phyloP scores from a whole-genome alignment of 2,329 filamentous ascomycete genomes.

The Lachnellula hyalina region DNA sequence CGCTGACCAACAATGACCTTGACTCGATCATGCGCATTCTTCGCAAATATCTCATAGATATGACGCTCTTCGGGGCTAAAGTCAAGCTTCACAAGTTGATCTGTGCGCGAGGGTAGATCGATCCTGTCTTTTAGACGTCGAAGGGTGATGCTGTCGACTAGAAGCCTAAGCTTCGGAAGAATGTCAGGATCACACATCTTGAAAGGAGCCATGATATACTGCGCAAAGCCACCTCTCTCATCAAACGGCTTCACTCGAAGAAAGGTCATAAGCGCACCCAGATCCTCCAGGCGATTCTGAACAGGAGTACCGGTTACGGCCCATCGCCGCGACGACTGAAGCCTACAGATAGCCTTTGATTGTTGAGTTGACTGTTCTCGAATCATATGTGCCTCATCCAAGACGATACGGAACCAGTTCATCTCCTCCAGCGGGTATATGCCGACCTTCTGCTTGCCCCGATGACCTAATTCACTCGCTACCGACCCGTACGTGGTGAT shows the following conservation, averaged over 20 bases:
- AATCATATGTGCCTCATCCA: slow-evolving; percentile 94
- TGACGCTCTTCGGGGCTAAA: slow-evolving; percentile 71
- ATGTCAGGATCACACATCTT: slow-evolving; percentile 81
- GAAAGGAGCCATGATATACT: slow-evolving; percentile 79
- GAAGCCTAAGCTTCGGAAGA: slow-evolving; percentile 75
- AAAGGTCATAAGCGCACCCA: slow-evolving; percentile 82
- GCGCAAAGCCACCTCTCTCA: slow-evolving; percentile 66
- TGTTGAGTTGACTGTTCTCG: slow-evolving; percentile 77
- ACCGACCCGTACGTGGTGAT: slow-evolving; percentile 92
- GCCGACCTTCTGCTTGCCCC: slow-evolving; percentile 55
- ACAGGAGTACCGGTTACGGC: slow-evolving; percentile 96
- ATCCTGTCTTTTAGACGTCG: slow-evolving; percentile 90
- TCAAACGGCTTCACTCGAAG: slow-evolving; percentile 81
- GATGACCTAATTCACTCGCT: slow-evolving; percentile 67
- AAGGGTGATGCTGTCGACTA: slow-evolving; percentile 92
- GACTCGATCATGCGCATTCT: slow-evolving; percentile 74
- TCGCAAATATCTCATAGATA: slow-evolving; percentile 80
- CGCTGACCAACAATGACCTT: slow-evolving; percentile 63
- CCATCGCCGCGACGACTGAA: slow-evolving; percentile 82
- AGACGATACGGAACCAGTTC: slow-evolving; percentile 88
- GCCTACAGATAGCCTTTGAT: slow-evolving; percentile 75
- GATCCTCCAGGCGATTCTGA: slow-evolving; percentile 87
- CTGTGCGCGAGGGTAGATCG: slow-evolving; percentile 67
- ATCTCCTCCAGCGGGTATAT: slow-evolving; percentile 66
- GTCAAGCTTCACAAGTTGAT: slow-evolving; percentile 66